Evolutionary conservation across 2,329 filamentous ascomycete species (phyloP).

Genomic region (Stachybotrys chartarum): DNA sequence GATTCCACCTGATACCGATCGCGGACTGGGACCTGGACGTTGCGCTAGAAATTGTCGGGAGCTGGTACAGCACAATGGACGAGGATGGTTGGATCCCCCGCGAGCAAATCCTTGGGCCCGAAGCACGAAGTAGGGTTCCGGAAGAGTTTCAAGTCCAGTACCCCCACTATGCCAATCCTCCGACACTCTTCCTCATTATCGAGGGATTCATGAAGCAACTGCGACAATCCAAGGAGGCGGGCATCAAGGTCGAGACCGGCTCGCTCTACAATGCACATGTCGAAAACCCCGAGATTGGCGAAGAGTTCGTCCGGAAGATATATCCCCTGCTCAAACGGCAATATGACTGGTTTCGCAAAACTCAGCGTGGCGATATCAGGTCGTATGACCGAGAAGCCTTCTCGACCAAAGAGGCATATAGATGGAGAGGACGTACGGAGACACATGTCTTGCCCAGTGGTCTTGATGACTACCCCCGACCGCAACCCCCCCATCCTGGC

Average conservation of each 20-base stretch:
- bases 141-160: constrained; percentile 91
- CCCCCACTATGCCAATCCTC: constrained; percentile 94
- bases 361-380: constrained; percentile 83
- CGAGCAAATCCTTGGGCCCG: constrained; percentile 86
- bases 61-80: constrained; percentile 95
- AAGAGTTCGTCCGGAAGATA: constrained; percentile 65
- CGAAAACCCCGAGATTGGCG: constrained; percentile 58
- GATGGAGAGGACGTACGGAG: constrained; percentile 86
- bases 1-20: constrained; percentile 87
- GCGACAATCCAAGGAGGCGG: constrained; percentile 29
- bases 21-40: constrained; percentile 93
- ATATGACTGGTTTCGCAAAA: constrained; percentile 91
- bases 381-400: constrained; percentile 85
- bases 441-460: constrained; percentile 87
- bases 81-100: constrained; percentile 96
- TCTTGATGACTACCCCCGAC: constrained; percentile 90
- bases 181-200: constrained; percentile 85
- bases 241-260: constrained; percentile 38
- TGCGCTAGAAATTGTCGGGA: constrained; percentile 78
- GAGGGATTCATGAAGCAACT: constrained; percentile 79
- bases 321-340: constrained; percentile 86
- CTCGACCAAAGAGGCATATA: constrained; percentile 85
- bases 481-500: constrained; percentile 88
- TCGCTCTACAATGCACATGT: constrained; percentile 56
- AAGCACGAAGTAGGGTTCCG: constrained; percentile 93